A percentile compares a stretch with the other conserved stretches of the same genome.
phyloP scores from a whole-genome alignment of 2,329 filamentous ascomycete species.

The Fonsecaea nubica region DNA sequence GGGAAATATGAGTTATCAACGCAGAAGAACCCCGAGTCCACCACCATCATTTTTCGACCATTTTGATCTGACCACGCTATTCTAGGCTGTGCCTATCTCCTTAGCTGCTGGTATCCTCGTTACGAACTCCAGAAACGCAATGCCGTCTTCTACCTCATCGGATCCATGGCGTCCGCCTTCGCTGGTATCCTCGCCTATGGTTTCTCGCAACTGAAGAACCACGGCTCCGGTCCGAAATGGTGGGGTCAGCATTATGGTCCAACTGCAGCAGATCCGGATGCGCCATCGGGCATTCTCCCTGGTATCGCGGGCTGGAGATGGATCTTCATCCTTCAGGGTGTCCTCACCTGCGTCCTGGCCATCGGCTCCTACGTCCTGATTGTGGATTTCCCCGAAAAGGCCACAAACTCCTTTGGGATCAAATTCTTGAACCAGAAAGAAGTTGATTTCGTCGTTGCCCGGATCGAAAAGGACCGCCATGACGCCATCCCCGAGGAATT shows the following conservation, averaged over 20 bases:
- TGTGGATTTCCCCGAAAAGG: slow-evolving; percentile 47
- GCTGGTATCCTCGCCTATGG: slow-evolving; percentile 46
- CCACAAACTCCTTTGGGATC: slow-evolving; percentile 42
- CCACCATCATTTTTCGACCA: neutral
- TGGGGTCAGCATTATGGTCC: slow-evolving; percentile 39
- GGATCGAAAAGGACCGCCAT: slow-evolving; percentile 61
- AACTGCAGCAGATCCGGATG: slow-evolving; percentile 32
- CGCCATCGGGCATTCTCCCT: slow-evolving; percentile 41
- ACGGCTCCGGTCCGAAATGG: slow-evolving; percentile 35
- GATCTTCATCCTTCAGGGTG: slow-evolving; percentile 38
- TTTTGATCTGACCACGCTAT: slow-evolving; percentile 57
- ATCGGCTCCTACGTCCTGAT: slow-evolving; percentile 50
- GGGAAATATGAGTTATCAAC: slow-evolving; percentile 63
- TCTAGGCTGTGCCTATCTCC: slow-evolving; percentile 71
- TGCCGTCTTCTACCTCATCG: slow-evolving; percentile 59
- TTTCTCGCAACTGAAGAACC: slow-evolving; percentile 48
- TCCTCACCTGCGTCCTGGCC: slow-evolving; percentile 51
- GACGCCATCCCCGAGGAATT: slow-evolving; percentile 60
- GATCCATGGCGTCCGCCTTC: slow-evolving; percentile 54
- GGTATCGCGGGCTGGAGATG: slow-evolving; percentile 27
- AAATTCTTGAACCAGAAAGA: slow-evolving; percentile 44
- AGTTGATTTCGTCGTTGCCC: slow-evolving; percentile 46
- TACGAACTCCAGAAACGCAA: slow-evolving; percentile 47
- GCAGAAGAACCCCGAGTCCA: slow-evolving; percentile 52
- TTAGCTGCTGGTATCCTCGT: slow-evolving; percentile 74